Percentiles rank a stretch among this genome's conserved stretches.
phyloP scores from a whole-genome alignment of 768 basidiomycete genomes.

The Tubosaeta brunneosetosa region DNA sequence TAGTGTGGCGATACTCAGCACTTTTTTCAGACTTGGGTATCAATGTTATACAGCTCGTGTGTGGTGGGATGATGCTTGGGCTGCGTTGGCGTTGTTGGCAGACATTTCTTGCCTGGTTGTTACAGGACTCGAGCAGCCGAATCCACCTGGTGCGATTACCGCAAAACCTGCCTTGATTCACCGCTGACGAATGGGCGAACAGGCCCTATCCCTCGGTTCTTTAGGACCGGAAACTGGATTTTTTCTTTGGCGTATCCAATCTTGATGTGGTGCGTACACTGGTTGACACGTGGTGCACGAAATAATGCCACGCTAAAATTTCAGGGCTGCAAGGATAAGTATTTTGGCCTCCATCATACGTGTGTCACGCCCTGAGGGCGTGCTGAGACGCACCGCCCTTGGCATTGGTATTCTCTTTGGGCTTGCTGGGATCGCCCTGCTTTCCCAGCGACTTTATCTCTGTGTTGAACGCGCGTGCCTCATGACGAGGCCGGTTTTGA shows the following conservation, averaged over 20 bases:
- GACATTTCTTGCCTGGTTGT: conserved; percentile 10
- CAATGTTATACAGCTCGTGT: conserved; percentile 12
- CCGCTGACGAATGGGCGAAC: neutral
- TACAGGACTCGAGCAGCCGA: conserved; percentile 6
- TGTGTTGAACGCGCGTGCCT: conserved; percentile 11
- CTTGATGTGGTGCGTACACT: conserved; percentile 8
- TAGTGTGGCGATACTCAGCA: conserved; percentile 15
- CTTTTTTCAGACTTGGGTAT: conserved; percentile 23
- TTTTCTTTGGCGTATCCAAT: conserved; percentile 16
- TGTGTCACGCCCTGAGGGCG: conserved; percentile 15
- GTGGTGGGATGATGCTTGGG: conserved; percentile 29
- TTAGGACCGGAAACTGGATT: conserved; percentile 8
- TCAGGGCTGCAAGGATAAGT: conserved; percentile 24
- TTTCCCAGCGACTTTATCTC: conserved; percentile 6
- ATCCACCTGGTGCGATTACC: conserved; percentile 2
- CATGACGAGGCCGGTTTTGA: neutral
- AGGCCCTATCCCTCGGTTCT: conserved; percentile 7
- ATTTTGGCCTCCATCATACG: conserved; percentile 22
- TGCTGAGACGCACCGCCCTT: conserved; percentile 1
- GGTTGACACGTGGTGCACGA: neutral
- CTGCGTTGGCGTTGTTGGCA: conserved; percentile 10
- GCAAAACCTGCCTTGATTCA: neutral
- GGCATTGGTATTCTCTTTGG: conserved; percentile 15
- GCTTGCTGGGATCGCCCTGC: conserved; percentile 5
- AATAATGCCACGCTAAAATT: neutral